Conservation (phyloP, 768 basidiomycete genomes). For the Myochromella boudieri region DNA sequence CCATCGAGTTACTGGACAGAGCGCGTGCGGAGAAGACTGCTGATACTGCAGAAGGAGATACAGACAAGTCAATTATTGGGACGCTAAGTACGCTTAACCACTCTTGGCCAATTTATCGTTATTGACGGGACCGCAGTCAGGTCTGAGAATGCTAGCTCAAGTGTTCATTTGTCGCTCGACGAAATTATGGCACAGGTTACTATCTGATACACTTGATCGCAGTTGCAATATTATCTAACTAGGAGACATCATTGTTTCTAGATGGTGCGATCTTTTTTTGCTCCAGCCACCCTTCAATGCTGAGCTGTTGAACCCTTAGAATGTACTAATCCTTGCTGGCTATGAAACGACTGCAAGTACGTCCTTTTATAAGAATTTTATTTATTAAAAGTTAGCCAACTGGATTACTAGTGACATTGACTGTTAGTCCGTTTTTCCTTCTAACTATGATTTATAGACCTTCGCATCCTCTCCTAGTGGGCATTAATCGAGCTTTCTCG, state of each 20-base stretch:
- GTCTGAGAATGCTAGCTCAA: background rate
- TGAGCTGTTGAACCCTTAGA: constrained; percentile 8
- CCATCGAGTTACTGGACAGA: constrained; percentile 25
- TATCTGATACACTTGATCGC: background rate
- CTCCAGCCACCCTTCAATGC: background rate
- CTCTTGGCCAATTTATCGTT: too few relatives aligned
- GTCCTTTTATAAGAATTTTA: constrained; percentile 7
- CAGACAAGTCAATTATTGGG: constrained; percentile 25
- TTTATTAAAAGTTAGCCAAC: background rate
- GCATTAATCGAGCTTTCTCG: constrained; percentile 34
- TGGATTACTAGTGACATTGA: background rate
- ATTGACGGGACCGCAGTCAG: background rate
- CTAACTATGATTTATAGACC: background rate
- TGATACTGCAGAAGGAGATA: constrained; percentile 7
- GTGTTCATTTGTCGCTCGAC: background rate
- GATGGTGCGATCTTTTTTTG: too few relatives aligned
- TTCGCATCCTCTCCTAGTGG: constrained; percentile 24
- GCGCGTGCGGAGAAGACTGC: constrained; percentile 24
- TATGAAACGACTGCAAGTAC: constrained; percentile 40
- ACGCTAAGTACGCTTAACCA: constrained; percentile 17
- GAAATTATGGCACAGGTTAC: constrained; percentile 1
- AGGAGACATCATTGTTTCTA: constrained; percentile 25
- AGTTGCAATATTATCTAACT: background rate
- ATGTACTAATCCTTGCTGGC: constrained; percentile 20
- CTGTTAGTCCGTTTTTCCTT: background rate